Conservation (phyloP, 2,329 filamentous ascomycete species). For the Sporothrix euskadiensis region DNA sequence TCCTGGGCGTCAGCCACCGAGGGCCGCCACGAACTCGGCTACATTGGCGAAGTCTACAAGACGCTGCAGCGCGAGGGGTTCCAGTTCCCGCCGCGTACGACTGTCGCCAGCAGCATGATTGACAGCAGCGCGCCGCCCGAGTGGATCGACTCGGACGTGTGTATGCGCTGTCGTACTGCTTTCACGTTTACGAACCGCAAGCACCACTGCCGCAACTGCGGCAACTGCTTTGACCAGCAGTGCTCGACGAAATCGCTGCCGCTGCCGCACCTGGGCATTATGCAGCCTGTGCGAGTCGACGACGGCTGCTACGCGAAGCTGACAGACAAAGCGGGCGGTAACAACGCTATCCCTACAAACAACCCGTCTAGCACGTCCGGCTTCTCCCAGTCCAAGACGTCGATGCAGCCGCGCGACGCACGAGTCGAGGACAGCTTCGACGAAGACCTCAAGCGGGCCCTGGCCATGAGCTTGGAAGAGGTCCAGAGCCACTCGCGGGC, state of each 20-base stretch:
- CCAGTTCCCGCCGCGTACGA: conserved; percentile 81
- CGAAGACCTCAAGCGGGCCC: conserved; percentile 86
- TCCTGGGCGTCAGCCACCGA: conserved; percentile 90
- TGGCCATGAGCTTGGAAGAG: conserved; percentile 97
- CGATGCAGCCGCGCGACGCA: conserved; percentile 87
- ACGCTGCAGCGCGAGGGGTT: conserved; percentile 81
- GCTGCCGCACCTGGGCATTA: conserved; percentile 87
- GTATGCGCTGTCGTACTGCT: conserved; percentile 92
- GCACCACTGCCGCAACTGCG: conserved; percentile 97
- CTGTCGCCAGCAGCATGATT: conserved; percentile 94
- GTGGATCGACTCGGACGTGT: conserved; percentile 97
- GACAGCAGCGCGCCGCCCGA: conserved; percentile 97
- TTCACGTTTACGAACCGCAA: conserved; percentile 99
- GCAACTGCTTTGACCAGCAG: conserved; percentile 93
- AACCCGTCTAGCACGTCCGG: conserved; percentile 37
- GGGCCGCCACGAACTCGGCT: conserved; percentile 76
- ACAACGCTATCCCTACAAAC: conserved; percentile 45
- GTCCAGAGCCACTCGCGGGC: conserved; percentile 73
- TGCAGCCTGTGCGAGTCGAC: conserved; percentile 88
- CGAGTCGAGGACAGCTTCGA: conserved; percentile 90
- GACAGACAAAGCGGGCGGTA: conserved; percentile 67
- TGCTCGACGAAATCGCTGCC: conserved; percentile 89
- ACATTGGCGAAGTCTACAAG: conserved; percentile 86
- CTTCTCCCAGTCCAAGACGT: conserved; percentile 45
- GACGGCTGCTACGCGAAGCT: conserved; percentile 93